Percentiles rank a stretch among this genome's conserved stretches.
These are phyloP conservation scores for Hypholoma fasciculare DNA, from an alignment of 768 basidiomycete genomes.

Conservation along the genomic window DNA sequence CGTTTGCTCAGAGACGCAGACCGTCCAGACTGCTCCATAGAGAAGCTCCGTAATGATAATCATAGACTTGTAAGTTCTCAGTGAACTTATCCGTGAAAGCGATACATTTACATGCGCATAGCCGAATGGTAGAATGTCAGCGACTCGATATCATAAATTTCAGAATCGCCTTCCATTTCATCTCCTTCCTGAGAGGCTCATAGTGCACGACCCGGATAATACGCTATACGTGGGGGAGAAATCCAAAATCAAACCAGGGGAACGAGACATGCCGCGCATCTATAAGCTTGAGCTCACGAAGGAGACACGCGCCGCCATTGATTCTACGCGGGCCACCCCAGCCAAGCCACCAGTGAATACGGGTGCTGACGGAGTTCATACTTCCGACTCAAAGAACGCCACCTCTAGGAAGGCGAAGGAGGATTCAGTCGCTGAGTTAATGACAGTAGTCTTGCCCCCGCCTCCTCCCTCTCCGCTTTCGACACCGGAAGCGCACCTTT, in stretches of 20 bases:
- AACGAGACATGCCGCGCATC: conserved; percentile 7
- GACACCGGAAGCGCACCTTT: conserved; percentile 47
- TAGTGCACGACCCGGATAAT: conserved; percentile 25
- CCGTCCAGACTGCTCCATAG: not conserved
- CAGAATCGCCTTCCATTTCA: conserved; percentile 14
- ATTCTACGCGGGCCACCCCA: too few species aligned
- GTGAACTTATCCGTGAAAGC: not conserved
- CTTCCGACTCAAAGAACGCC: not conserved
- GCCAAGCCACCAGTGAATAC: too few species aligned
- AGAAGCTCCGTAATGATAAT: not conserved
- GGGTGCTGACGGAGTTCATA: too few species aligned
- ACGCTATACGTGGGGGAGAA: conserved; percentile 6
- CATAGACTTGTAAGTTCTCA: not conserved
- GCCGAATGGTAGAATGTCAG: not conserved
- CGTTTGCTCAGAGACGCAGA: conserved; percentile 17
- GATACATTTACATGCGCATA: not conserved
- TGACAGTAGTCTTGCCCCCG: conserved; percentile 16
- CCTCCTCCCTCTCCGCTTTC: conserved; percentile 27
- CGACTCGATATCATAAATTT: too few species aligned
- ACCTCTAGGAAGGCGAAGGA: conserved; percentile 6
- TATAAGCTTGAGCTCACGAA: conserved; percentile 7
- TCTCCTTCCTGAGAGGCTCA: conserved; percentile 20
- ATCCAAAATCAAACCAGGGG: not conserved
- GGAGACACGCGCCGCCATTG: not conserved
- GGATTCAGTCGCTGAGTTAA: not conserved